Percentiles rank a stretch among this genome's conserved stretches.
These are phyloP conservation scores for Pyricularia sp. DNA, from an alignment of 2,329 filamentous ascomycete genomes.

Conservation along the genomic window DNA sequence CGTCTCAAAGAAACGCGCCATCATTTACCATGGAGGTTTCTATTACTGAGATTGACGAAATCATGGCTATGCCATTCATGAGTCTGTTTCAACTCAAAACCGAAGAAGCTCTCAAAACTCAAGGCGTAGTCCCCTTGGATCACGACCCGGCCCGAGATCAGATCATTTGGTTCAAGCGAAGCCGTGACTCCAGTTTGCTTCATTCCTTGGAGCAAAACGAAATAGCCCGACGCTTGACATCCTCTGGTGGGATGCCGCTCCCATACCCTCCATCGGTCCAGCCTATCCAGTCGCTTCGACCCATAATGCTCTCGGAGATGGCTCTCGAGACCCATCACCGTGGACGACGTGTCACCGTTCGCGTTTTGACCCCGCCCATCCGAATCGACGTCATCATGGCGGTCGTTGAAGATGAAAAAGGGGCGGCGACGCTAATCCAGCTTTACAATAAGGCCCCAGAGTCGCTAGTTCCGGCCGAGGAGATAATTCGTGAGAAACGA, in stretches of 20 bases:
- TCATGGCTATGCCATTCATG: no score
- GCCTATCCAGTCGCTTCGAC: not conserved
- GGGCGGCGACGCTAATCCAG: conserved; percentile 21
- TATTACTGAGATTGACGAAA: no score
- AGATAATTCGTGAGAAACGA: conserved; percentile 20
- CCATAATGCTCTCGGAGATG: not conserved
- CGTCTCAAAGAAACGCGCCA: no score
- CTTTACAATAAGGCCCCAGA: conserved; percentile 29
- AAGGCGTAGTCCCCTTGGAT: no score
- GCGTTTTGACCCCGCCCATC: not conserved
- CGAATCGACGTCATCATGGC: conserved; percentile 4
- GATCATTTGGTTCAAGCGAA: no score
- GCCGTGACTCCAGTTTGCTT: not conserved
- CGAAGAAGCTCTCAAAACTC: no score
- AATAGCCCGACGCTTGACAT: not conserved
- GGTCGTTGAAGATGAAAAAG: conserved; percentile 26
- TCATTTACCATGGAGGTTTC: no score
- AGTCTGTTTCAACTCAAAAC: no score
- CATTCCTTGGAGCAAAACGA: not conserved
- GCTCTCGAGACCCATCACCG: not conserved
- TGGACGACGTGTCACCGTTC: not conserved
- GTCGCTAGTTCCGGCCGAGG: conserved; percentile 16
- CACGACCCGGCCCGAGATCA: no score
- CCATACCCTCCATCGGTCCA: not conserved
- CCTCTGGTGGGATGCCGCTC: not conserved